Evolutionary conservation across 805 yeast genomes (phyloP), one percentile per base, ranked within the genome.

Genomic region (Henningerozyma blattae): DNA sequence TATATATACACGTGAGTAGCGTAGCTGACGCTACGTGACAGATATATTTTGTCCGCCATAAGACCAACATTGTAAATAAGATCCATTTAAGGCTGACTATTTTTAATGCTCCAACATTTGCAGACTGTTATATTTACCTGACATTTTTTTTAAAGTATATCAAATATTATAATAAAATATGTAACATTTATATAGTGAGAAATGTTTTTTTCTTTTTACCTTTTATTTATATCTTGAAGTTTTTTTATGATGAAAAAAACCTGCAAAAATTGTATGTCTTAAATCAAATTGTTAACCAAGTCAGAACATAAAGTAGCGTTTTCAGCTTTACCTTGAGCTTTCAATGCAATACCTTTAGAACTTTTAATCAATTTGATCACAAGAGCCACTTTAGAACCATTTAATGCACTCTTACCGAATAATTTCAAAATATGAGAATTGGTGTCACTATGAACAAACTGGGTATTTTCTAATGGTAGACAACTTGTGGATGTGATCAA

Each of bases 381-480:
- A 24, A 71, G 66, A 58, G 71, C 70, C 22, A 73, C 60, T 35
- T 51, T 55, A n/a, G 47, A 37, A 27, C 57, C 58, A 31, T 44
- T 48, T 20, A 52, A 33, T 13, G 49, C 57, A 46, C 83, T 75
- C 62, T 80, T 81, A 52, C 95, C 97, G 50, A 69, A 82, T 48
- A 86, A 62, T 62, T 85, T 86, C 61, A 91, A 67, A 10, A 72
- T 65, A 54, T 87, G 96, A 30, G 48, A 67, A 35, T 48, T 63
- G 17, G 75, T 56, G 42, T 72, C 79, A 35, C 61, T 58, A 26
- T 73, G 68, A 16, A 82, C 83, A 38, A 42, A 50, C 42, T 81
- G 91, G 3, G 80, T 65, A 28, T 79, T 78, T 42, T 82, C 94
- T 48, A 83, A 63, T 22, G 95, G 76, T 64, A 72, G 60, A 69